phyloP scores from a whole-genome alignment of 805 yeast genomes.

The Candida vartiovaarae region DNA sequence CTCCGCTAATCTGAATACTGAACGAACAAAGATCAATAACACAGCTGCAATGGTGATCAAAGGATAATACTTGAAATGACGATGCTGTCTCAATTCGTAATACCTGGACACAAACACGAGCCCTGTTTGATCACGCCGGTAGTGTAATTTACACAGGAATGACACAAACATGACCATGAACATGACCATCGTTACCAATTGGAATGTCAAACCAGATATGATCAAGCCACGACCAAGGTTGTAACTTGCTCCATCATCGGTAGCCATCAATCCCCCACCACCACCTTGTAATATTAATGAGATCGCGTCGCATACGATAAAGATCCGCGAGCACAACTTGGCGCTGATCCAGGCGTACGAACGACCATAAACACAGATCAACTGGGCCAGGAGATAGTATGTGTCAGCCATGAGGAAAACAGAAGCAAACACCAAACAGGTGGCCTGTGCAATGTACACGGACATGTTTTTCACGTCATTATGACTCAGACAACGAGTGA shows the following conservation, averaged over 20 bases:
- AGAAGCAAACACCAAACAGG: conserved; percentile 69
- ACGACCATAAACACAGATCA: conserved; percentile 54
- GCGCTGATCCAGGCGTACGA: conserved; percentile 41
- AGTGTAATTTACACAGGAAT: conserved; percentile 34
- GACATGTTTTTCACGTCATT: conserved; percentile 28
- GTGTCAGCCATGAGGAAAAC: conserved; percentile 80
- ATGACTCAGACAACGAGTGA: conserved; percentile 47
- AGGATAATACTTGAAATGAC: conserved; percentile 29
- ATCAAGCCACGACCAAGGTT: conserved; percentile 55
- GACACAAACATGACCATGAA: conserved; percentile 46
- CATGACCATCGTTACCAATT: conserved; percentile 58
- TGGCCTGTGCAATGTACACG: conserved; percentile 55
- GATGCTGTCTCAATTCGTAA: conserved; percentile 3
- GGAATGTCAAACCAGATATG: conserved; percentile 73
- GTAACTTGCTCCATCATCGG: conserved; percentile 26
- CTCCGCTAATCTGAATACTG: conserved; percentile 69
- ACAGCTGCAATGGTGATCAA: conserved; percentile 39
- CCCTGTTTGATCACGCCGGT: conserved; percentile 1
- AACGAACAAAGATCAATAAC: conserved; percentile 52
- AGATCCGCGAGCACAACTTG: conserved; percentile 38
- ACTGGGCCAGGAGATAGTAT: conserved; percentile 63
- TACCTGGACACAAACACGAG: conserved; percentile 2
- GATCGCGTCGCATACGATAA: conserved; percentile 59
- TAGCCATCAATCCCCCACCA: conserved; percentile 72
- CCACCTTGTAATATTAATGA: conserved; percentile 61